Evolutionary conservation across 495 filamentous ascomycete species (phyloP), one percentile per base, ranked within the genome.

Genomic region (Letharia lupina): DNA sequence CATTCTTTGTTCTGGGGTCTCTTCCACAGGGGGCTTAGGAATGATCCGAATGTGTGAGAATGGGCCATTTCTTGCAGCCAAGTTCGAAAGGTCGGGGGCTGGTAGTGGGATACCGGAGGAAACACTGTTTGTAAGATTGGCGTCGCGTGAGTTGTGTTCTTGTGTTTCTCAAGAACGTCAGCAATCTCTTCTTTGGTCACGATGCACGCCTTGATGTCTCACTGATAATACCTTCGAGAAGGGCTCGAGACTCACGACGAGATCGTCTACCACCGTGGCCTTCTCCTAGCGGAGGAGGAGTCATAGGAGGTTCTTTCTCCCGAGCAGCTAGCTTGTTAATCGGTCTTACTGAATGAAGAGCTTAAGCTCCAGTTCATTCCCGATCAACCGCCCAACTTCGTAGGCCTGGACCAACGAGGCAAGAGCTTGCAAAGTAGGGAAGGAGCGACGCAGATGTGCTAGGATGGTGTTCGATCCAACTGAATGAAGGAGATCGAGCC

Each of bases 221-320:
- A 37, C 54, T 37, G 2, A 20, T 10, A 37, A 37, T 2, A 7
- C 33, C 18, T 20, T 57, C 31, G 20, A 57, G 54, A 33, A 37
- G 31, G 54, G 33, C 54, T 33, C 54, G 54, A 16, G 54, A 57
- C 54, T 57, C 33, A 57, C 54, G 54, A 37, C 16, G 54, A 57
- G 15, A 4, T 57, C 54, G 13, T 37, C 10, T 57, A 57, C 15
- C 33, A 37, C 54, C 5, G 28, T 37, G 31, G 5, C 54, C 28
- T 57, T 57, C 54, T 18, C 13, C 33, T 16, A n/a, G 20, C 33
- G 28, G 31, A 37, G 13, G 11, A 54, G 52, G 54, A 57, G 4
- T 57, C 54, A 20, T 57, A 9, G 15, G 16, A 20, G 15, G 15
- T 7, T 20, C 7, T 37, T 37, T 57, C 20, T 1, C 11, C 5